Evolutionary conservation across 2,329 filamentous ascomycete species (phyloP).

Genomic region (Alternaria sp.): DNA sequence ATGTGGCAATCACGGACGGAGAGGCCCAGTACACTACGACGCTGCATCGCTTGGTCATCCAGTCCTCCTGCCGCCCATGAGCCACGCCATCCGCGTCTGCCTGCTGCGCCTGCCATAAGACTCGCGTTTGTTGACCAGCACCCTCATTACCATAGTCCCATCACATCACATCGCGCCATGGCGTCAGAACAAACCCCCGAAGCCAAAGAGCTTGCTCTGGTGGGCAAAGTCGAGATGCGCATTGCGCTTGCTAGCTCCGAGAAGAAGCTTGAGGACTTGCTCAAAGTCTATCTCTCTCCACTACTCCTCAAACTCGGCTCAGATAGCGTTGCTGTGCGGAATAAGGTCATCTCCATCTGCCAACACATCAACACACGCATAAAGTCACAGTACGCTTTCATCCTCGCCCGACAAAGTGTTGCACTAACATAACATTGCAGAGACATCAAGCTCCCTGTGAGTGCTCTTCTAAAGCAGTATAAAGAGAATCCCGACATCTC

Average conservation of each 20-base stretch:
- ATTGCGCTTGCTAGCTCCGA: constrained; percentile 86
- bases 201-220: constrained; percentile 78
- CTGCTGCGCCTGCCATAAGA: constrained; percentile 28
- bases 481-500: constrained; percentile 72
- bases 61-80: constrained; percentile 16
- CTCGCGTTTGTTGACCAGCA: constrained; percentile 1
- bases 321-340: constrained; percentile 78
- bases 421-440: constrained; percentile 30
- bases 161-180: constrained; percentile 30
- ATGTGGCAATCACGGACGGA: constrained; percentile 30
- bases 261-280: constrained; percentile 76
- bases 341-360: constrained; percentile 76
- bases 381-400: constrained; percentile 56
- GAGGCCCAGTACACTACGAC: constrained; percentile 17
- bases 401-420: neutral
- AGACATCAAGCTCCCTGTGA: constrained; percentile 79
- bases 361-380: constrained; percentile 73
- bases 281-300: constrained; percentile 80
- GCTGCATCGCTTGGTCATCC: constrained; percentile 2
- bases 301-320: constrained; percentile 87
- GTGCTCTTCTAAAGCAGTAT: constrained; percentile 86
- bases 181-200: constrained; percentile 52
- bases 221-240: constrained; percentile 84
- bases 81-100: constrained; percentile 28
- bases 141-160: neutral